Percentiles rank a stretch among this genome's conserved stretches.
phyloP scores from a whole-genome alignment of 139 green algal species.

The Parachlorella kessleri region DNA sequence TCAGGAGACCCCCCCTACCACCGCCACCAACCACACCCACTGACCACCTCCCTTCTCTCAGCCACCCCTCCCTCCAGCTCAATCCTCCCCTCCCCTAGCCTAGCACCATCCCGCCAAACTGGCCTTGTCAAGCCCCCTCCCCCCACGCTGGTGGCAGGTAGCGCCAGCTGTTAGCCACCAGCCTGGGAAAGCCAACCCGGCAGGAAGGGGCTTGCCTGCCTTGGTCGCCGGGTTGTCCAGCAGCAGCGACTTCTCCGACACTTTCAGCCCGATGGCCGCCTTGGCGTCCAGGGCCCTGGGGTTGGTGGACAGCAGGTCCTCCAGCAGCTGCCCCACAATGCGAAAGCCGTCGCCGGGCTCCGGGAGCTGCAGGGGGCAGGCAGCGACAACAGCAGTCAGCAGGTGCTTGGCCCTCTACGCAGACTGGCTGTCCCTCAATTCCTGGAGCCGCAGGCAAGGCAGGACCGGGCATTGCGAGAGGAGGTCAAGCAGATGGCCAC shows the following conservation, averaged over 20 bases:
- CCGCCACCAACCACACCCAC: no score
- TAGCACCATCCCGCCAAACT: background rate
- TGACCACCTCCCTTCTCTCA: no score
- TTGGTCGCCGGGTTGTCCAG: conserved; percentile 26
- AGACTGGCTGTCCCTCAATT: background rate
- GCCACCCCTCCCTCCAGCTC: no score
- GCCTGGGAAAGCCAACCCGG: background rate
- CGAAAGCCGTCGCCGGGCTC: background rate
- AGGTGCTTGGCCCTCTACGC: no score
- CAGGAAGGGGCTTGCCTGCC: background rate
- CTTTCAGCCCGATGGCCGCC: conserved; percentile 18
- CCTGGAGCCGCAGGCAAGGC: background rate
- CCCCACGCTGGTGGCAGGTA: background rate
- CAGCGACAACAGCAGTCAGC: no score
- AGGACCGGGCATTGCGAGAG: background rate
- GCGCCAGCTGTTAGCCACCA: background rate
- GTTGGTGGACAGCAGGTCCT: conserved; percentile 34
- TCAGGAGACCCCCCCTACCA: no score
- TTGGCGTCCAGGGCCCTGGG: conserved; percentile 18
- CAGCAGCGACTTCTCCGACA: conserved; percentile 22
- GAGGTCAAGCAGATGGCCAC: no score
- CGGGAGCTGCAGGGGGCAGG: background rate
- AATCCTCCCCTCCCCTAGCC: background rate
- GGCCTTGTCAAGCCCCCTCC: background rate
- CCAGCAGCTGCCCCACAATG: conserved; percentile 18